Percentiles rank a stretch among this genome's conserved stretches.
These are phyloP conservation scores for Dothideomycetes sp. DNA, from an alignment of 2,329 filamentous ascomycete genomes.

Conservation along the genomic window DNA sequence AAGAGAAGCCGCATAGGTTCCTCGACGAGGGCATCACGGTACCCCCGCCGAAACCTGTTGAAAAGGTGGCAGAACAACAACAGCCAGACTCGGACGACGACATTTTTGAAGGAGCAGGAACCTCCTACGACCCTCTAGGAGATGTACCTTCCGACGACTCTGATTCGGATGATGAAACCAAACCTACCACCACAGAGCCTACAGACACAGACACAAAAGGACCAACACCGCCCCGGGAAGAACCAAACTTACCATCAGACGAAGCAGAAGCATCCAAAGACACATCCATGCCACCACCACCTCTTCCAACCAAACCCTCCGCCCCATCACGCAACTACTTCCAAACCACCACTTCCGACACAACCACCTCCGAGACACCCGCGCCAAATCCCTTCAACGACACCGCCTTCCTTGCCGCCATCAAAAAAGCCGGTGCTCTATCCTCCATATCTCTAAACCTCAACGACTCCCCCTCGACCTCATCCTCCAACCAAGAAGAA, in stretches of 20 bases:
- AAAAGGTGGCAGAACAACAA: conserved; percentile 16
- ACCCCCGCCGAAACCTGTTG: conserved; percentile 36
- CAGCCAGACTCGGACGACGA: conserved; percentile 41
- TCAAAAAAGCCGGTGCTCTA: conserved; percentile 63
- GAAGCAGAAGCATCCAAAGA: conserved; percentile 9
- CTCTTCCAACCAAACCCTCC: conserved; percentile 1
- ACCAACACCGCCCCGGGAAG: not conserved
- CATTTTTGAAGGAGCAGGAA: conserved; percentile 53
- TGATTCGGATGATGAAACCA: conserved; percentile 18
- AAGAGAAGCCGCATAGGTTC: conserved; percentile 21
- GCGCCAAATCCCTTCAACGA: conserved; percentile 46
- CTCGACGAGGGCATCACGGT: conserved; percentile 26
- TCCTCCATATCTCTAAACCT: conserved; percentile 21
- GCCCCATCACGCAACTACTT: conserved; percentile 29
- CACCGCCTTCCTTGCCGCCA: conserved; percentile 68
- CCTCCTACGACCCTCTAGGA: conserved; percentile 52
- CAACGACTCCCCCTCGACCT: conserved; percentile 34
- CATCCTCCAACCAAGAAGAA: conserved; percentile 36
- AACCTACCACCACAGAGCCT: not conserved
- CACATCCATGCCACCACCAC: conserved; percentile 13
- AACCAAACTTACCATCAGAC: conserved; percentile 1
- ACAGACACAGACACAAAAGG: too few relatives aligned
- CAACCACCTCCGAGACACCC: conserved; percentile 11
- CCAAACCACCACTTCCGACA: conserved; percentile 21
- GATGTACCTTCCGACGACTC: conserved; percentile 42